Evolutionary conservation across 331 rosid genomes (phyloP), one percentile per base, ranked within the genome.

Genomic region (Quercus lobata): DNA sequence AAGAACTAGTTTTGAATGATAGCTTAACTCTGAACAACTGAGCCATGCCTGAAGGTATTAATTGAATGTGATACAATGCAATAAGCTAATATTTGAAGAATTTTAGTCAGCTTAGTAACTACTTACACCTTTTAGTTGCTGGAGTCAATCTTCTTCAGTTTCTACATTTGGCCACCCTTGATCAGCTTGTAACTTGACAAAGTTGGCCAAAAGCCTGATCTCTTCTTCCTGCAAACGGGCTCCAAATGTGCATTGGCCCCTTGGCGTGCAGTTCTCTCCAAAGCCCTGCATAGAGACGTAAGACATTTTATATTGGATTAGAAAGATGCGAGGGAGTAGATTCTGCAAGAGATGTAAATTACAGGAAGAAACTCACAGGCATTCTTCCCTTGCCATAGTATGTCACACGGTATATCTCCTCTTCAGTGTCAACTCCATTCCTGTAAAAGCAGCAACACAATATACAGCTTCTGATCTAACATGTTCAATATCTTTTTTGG

Each of bases 181-280:
- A 84, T 94, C 94, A 83, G 98, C 94, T 83, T 92, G 97, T 76
- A 87, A 72, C 90, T 87, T 92, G 72, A 94, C 97, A 90, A 88
- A 92, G 86, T 91, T 86, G 2, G 97, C 97, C 83, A 94, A 84
- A 73, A 92, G 79, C 91, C 85, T 89, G 76, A 94, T 92, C 37
- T 92, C 97, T 76, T 91, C 92, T 62, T 92, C 97, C 82, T 84
- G 92, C 91, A 94, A 87, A 77, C 97, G 98, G 56, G 94, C 90
- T 78, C 97, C 97, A 85, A 94, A 94, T 65, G 98, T 94, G 85
- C 98, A 94, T 73, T 94, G 98, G 19, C 97, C 97, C 74, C 92
- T 83, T 18, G 97, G 98, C 57, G 73, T 93, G 82, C 97, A 94
- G 52, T 92, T 90, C 86, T 89, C 88, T 24, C 93, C 98, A 85